A percentile compares a stretch with the other conserved stretches of the same genome.
Conservation (phyloP, 345 rosid species). For the Corchorus olitorius region DNA sequence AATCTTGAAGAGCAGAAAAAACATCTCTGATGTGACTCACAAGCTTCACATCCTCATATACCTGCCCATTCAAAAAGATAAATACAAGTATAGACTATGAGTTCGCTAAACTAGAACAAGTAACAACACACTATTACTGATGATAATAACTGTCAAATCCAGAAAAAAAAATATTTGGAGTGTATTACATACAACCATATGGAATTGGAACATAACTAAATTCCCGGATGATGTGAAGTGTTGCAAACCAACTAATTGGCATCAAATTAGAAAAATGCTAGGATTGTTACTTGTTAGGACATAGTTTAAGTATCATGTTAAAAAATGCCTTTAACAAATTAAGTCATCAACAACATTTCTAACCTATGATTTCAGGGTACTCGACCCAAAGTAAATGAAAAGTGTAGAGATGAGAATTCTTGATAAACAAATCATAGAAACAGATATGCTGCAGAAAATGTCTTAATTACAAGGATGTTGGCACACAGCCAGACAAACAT, state of each 20-base stretch:
- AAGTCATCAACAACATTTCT: background rate
- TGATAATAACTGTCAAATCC: background rate
- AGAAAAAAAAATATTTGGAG: background rate
- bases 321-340: background rate
- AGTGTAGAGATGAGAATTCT: conserved; percentile 6
- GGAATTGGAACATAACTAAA: background rate
- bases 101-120: background rate
- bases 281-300: background rate
- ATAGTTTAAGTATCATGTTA: background rate
- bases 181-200: background rate
- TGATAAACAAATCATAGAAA: background rate
- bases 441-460: background rate
- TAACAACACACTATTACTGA: background rate
- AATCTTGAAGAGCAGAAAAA: conserved; percentile 60
- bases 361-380: background rate
- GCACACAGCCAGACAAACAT: background rate
- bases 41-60: conserved; percentile 64
- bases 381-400: conserved; percentile 8
- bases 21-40: conserved; percentile 63
- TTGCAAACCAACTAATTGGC: background rate
- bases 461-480: background rate
- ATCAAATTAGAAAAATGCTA: background rate
- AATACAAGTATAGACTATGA: conserved; percentile 1
- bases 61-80: conserved; percentile 49
- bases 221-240: background rate